phyloP scores from a whole-genome alignment of 495 filamentous ascomycete species.

The Copromyces sp. region DNA sequence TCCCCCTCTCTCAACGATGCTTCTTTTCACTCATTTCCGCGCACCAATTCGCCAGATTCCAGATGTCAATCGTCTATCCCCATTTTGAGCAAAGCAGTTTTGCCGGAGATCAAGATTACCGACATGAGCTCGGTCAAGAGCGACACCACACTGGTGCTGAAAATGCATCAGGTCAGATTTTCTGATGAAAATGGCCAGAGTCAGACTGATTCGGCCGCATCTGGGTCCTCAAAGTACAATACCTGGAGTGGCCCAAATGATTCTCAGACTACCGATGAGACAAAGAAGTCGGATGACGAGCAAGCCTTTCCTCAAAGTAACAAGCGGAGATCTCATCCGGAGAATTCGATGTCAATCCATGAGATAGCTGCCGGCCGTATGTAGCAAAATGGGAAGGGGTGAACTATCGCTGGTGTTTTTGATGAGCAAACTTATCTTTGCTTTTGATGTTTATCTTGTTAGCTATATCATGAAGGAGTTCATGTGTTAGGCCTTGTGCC shows the following conservation, averaged over 20 bases:
- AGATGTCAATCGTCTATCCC: neutral
- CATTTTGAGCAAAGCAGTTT: neutral
- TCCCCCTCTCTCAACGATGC: conserved; percentile 9
- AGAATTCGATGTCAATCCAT: neutral
- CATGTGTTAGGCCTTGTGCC: neutral
- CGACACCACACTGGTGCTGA: neutral
- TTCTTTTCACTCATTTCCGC: conserved; percentile 18
- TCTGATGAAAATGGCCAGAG: neutral
- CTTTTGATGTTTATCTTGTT: neutral
- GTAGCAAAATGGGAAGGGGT: neutral
- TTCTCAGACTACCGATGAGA: neutral
- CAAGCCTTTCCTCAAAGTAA: neutral
- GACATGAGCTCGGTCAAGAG: neutral
- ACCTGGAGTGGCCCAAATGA: neutral
- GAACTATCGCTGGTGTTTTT: neutral
- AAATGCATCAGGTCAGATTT: neutral
- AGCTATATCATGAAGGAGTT: neutral
- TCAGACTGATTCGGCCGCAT: neutral
- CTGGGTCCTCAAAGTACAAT: neutral
- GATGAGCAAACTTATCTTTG: neutral
- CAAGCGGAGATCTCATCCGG: neutral
- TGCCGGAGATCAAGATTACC: neutral
- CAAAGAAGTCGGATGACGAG: neutral
- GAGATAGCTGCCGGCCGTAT: neutral
- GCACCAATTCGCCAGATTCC: neutral